Percentiles rank a stretch among this genome's conserved stretches.
Conservation (phyloP, 2,329 filamentous ascomycete genomes). For the Arthrobotrys pseudoclavata region DNA sequence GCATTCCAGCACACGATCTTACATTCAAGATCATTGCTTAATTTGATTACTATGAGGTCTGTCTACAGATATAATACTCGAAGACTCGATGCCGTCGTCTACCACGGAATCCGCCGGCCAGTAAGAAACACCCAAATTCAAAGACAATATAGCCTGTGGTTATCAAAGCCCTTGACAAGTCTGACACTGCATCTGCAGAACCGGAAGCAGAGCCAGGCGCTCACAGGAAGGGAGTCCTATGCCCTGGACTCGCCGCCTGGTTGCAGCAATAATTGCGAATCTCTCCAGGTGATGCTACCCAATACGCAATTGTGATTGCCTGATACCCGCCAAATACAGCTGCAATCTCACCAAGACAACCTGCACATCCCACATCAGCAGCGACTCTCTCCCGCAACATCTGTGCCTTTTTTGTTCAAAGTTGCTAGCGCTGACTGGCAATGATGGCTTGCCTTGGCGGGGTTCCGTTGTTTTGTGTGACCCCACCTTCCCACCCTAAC, state of each 20-base stretch:
- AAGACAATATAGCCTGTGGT: constrained; percentile 38
- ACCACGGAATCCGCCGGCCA: not conserved
- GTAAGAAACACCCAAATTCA: constrained; percentile 2
- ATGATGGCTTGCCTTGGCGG: constrained; percentile 44
- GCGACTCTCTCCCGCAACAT: not conserved
- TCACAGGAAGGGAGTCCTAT: not conserved
- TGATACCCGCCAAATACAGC: constrained; percentile 17
- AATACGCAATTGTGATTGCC: constrained; percentile 17
- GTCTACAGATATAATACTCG: not conserved
- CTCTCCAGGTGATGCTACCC: not conserved
- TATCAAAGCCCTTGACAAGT: constrained; percentile 27
- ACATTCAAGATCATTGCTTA: not conserved
- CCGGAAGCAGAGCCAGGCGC: constrained; percentile 16
- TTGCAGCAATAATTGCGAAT: constrained; percentile 30
- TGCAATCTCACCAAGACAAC: constrained; percentile 34
- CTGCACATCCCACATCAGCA: constrained; percentile 29
- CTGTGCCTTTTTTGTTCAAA: constrained; percentile 9
- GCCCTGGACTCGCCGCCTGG: constrained; percentile 5
- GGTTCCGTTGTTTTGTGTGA: constrained; percentile 26
- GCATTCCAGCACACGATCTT: not conserved
- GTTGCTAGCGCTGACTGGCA: constrained; percentile 47
- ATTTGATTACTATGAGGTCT: not conserved
- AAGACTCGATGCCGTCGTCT: not conserved
- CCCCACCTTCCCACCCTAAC: constrained; percentile 55
- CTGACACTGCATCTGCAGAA: constrained; percentile 33